phyloP scores from a whole-genome alignment of 768 basidiomycete genomes.

The Hysterangium stoloniferum region DNA sequence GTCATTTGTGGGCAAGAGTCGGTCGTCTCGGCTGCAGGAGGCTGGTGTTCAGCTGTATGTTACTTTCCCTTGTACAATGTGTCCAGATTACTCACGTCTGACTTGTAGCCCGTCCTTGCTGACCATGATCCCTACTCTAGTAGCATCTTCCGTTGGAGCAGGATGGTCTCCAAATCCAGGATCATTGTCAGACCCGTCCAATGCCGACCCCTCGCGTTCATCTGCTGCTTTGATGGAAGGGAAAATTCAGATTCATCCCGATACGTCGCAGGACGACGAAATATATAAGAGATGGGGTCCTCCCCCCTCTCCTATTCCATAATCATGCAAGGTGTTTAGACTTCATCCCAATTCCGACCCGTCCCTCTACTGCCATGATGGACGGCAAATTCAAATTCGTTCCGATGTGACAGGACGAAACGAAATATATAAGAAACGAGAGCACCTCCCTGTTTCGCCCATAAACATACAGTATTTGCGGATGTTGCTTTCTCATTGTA shows the following conservation, averaged over 20 bases:
- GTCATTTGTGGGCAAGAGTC: conserved; percentile 76
- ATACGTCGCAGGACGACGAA: conserved; percentile 63
- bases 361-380: too few species aligned
- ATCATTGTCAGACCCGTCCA: conserved; percentile 66
- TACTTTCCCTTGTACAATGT: conserved; percentile 11
- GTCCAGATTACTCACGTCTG: not conserved
- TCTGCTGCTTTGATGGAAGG: conserved; percentile 82
- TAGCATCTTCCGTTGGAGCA: conserved; percentile 67
- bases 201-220: conserved; percentile 69
- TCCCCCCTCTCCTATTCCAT: not conserved
- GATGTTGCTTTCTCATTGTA: too few species aligned
- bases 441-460: too few species aligned
- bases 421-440: too few species aligned
- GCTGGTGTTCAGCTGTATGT: conserved; percentile 27
- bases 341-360: not conserved
- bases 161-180: conserved; percentile 50
- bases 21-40: conserved; percentile 44
- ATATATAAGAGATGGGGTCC: conserved; percentile 29
- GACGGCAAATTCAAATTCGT: too few species aligned
- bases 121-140: conserved; percentile 70
- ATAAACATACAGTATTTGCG: too few species aligned
- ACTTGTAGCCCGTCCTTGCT: conserved; percentile 52
- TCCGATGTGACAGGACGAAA: too few species aligned
- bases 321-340: not conserved
- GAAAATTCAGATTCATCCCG: conserved; percentile 81